Conservation (phyloP, 345 rosid species). For the Melaleuca quinquenervia region DNA sequence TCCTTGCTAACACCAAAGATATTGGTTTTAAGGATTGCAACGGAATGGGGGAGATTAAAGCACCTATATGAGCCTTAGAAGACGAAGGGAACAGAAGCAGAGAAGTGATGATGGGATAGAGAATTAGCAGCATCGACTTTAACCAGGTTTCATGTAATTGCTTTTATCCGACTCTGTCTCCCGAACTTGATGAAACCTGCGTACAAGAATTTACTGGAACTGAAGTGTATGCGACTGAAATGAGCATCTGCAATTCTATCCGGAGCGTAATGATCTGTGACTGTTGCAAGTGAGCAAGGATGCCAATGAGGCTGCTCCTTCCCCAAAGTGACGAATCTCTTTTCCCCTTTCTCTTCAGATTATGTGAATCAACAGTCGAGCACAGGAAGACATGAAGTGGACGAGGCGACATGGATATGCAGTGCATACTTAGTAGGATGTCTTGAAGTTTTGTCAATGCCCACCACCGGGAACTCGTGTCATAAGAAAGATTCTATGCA, state of each 20-base stretch:
- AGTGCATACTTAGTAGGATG: neutral
- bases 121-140: neutral
- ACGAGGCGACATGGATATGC: accelerated
- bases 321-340: neutral
- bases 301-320: neutral
- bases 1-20: neutral
- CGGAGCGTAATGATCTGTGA: neutral
- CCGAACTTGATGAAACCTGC: neutral
- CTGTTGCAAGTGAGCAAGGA: neutral
- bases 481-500: neutral
- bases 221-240: neutral
- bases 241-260: neutral
- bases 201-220: neutral
- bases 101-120: neutral
- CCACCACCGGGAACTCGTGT: neutral
- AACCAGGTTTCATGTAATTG: neutral
- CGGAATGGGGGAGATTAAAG: neutral
- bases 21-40: neutral
- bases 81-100: neutral
- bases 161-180: neutral
- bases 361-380: neutral
- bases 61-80: neutral
- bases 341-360: neutral
- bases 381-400: neutral
- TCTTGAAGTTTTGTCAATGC: neutral